Base-by-base conservation (phyloP, 306 rosid genomes). In the Casuarina cunninghamiana region DNA sequence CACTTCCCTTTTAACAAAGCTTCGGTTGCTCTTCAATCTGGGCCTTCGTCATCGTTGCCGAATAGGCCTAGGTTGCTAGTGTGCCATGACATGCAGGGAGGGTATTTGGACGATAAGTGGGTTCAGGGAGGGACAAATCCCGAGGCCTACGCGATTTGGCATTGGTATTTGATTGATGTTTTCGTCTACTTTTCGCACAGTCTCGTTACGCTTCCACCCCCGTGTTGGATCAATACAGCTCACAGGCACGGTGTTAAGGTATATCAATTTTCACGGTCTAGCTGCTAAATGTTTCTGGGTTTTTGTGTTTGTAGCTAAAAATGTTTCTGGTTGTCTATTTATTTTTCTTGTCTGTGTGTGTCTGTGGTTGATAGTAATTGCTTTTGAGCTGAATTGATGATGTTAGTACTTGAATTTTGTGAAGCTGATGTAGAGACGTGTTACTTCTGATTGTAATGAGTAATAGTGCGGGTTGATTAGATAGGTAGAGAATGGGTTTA, bases 191-290 rank as follows among this genome's bases (percentile, higher is more conserved):
- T 95, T 50, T 95, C 99, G 6, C 99, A 95, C 51, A 51, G 53
- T 71, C 87, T 95, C 43, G 96, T 95, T 8, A 74, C 99, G n/a
- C 84, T 95, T 75, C 99, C 99, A 21, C 99, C 97, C 75, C 91
- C 96, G 37, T 87, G 90, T 6, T 95, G 97, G 99, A 88, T 82
- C 12, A 93, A 91, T 77, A 62, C 94, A 0, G 93, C 96, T 81
- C 97, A 95, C 78, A 88, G 76, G 44, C 97, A 95, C 12, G 99
- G 97, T n/a, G 97, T 95, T 63, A 91, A 95, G 97, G 99, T 95
- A 76, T 73, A 2, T 48, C 66, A 0, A 35, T 21, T 37, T 44
- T 48, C 8, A 10, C 60, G 58, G 39, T 7, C 6, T 62, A 71
- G 21, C 49, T 16, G 39, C 72, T n/a, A 49, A n/a, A 1, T 21